Percentiles rank a stretch among this genome's conserved stretches.
Evolutionary conservation across 495 filamentous ascomycete species (phyloP).

Genomic region (Neurospora sp.): DNA sequence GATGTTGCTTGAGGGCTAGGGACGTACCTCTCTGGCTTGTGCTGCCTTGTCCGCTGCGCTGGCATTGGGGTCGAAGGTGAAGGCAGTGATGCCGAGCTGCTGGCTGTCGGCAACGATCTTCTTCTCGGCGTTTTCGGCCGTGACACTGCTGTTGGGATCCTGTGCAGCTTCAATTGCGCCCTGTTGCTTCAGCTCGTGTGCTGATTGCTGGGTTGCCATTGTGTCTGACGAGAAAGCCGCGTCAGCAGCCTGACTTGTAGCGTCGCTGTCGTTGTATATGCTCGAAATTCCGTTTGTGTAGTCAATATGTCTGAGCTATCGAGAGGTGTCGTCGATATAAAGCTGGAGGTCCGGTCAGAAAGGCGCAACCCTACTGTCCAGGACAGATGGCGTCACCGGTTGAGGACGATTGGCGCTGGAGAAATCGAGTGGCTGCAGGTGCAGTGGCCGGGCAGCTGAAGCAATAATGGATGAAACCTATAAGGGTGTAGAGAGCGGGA

Average conservation of each 20-base stretch:
- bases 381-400: background rate
- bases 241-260: slow-evolving; percentile 6
- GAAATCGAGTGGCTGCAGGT: slow-evolving; percentile 4
- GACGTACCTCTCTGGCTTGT: slow-evolving; percentile 64
- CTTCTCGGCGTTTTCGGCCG: slow-evolving; percentile 59
- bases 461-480: background rate
- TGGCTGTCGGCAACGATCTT: slow-evolving; percentile 63
- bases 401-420: background rate
- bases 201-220: slow-evolving; percentile 31
- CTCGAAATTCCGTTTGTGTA: background rate
- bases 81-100: slow-evolving; percentile 66
- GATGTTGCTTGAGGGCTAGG: background rate
- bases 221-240: slow-evolving; percentile 6
- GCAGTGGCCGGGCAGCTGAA: slow-evolving; percentile 1
- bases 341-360: background rate
- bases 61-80: slow-evolving; percentile 81
- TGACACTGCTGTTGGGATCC: slow-evolving; percentile 57
- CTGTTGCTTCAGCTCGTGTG: slow-evolving; percentile 63
- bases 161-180: slow-evolving; percentile 61
- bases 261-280: background rate
- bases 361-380: background rate
- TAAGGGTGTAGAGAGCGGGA: background rate
- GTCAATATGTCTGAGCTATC: background rate
- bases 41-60: slow-evolving; percentile 74
- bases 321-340: background rate